Evolutionary conservation across 805 yeast genomes (phyloP).

Genomic region (Barnettozyma sucrosica): DNA sequence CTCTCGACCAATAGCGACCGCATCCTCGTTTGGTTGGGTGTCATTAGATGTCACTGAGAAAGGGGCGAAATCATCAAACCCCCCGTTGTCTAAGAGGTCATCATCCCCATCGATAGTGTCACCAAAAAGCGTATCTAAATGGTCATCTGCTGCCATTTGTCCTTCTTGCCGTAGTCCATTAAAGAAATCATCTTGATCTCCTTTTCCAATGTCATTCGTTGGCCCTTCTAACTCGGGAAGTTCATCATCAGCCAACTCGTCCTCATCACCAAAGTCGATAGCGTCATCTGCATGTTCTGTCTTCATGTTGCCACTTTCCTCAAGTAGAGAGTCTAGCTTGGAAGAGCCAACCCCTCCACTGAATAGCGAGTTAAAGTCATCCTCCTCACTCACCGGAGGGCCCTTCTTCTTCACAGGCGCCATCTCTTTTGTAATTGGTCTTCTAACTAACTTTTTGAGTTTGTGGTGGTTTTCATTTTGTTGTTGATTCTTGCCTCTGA

Average conservation of each 20-base stretch:
- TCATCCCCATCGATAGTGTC: slow-evolving; percentile 23
- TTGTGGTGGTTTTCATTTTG: neutral
- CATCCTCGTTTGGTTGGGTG: neutral
- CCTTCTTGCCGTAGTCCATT: slow-evolving; percentile 10
- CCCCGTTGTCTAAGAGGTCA: slow-evolving; percentile 12
- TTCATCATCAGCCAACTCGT: slow-evolving; percentile 90
- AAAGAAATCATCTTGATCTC: slow-evolving; percentile 11
- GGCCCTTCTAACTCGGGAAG: slow-evolving; percentile 29
- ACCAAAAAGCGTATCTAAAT: slow-evolving; percentile 27
- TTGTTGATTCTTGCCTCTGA: neutral
- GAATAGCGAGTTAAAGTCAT: slow-evolving; percentile 33
- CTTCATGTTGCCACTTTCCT: slow-evolving; percentile 18
- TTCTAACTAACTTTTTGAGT: neutral
- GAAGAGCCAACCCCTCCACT: slow-evolving; percentile 27
- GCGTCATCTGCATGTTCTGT: slow-evolving; percentile 86
- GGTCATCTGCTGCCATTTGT: slow-evolving; percentile 9
- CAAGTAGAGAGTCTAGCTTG: slow-evolving; percentile 17
- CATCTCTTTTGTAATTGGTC: neutral
- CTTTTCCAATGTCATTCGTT: slow-evolving; percentile 24
- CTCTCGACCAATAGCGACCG: neutral
- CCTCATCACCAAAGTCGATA: slow-evolving; percentile 89
- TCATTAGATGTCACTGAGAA: neutral
- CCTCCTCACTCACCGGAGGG: slow-evolving; percentile 28
- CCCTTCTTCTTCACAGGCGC: slow-evolving; percentile 5
- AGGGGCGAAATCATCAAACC: slow-evolving; percentile 16